Evolutionary conservation across 2,329 filamentous ascomycete genomes (phyloP), one percentile per base, ranked within the genome.

Genomic region (Chaetomiaceae sp.): DNA sequence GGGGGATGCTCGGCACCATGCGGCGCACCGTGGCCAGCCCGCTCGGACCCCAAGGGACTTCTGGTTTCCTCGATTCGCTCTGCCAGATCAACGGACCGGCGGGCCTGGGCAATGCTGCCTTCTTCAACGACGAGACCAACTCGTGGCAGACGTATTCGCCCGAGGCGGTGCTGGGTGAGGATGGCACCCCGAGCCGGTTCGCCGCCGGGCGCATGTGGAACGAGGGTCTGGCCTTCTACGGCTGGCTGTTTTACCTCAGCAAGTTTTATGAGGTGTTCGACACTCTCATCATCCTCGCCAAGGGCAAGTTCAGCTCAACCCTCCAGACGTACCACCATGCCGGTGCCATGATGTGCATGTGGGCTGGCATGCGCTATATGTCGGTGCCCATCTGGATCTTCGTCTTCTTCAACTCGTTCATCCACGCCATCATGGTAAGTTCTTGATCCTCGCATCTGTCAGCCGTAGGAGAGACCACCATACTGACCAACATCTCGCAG

Each of bases 261-360:
- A 99, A 99, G 77, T 97, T 97, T 73, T 99, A 99, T 70, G 93
- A 97, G 73, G 91, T 97, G 45, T 69, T 97, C 47, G 93, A 99
- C 67, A 97, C 93, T 30, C 81, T 87, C 53, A 96, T 99, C 67
- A 96, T 97, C 65, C 78, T 99, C 59, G 89, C 90, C 65, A 97
- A 97, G 82, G 93, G 93, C 67, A 97, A 96, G 78, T 83, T 83
- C 64, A 96, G 90, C 76, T 93, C 89, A 12, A 95, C 89, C 17
- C 77, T 99, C 61, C 93, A 99, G 77, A 97, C 91, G n/a, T 99
- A 96, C 69, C 93, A 99, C 74, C 93, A 99, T 66, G 87, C 92
- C 21, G 93, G 93, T 56, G 93, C 93, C 53, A 97, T 99, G 92
- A 81, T 97, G 76, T 96, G 89, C 73, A 97, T 99, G 92, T 99